phyloP scores from a whole-genome alignment of 192 early-diverging fungal genomes.

The Linderina pennispora region DNA sequence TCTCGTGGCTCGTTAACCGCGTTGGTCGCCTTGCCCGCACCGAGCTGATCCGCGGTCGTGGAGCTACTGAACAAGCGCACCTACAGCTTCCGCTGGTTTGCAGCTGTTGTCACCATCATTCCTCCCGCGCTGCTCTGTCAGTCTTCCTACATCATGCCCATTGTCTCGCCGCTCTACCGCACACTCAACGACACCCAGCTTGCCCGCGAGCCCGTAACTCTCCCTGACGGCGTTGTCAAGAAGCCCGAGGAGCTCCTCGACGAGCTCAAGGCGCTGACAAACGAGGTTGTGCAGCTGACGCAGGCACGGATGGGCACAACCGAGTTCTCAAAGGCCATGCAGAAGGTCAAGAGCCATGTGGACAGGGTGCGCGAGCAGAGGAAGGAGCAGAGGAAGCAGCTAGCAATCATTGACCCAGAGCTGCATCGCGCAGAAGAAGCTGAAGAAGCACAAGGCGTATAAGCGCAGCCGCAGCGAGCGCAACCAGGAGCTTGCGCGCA shows the following conservation, averaged over 20 bases:
- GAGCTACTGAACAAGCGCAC: constrained; percentile 51
- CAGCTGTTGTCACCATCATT: constrained; percentile 72
- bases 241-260: constrained; percentile 45
- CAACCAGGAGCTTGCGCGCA: constrained; percentile 54
- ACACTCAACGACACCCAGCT: constrained; percentile 56
- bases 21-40: constrained; percentile 30
- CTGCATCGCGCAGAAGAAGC: constrained; percentile 59
- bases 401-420: constrained; percentile 63
- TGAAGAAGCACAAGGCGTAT: constrained; percentile 71
- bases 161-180: constrained; percentile 76
- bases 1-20: constrained; percentile 44
- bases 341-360: constrained; percentile 61
- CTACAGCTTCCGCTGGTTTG: constrained; percentile 89
- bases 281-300: constrained; percentile 72
- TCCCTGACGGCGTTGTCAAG: constrained; percentile 10
- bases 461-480: constrained; percentile 61
- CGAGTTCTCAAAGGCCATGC: constrained; percentile 60
- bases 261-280: constrained; percentile 65
- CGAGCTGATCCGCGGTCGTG: constrained; percentile 36
- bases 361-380: constrained; percentile 55
- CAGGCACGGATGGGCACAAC: constrained; percentile 72
- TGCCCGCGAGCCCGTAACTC: not conserved
- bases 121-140: constrained; percentile 48
- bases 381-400: constrained; percentile 53
- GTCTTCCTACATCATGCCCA: constrained; percentile 58